Percentiles rank a stretch among this genome's conserved stretches.
phyloP scores from a whole-genome alignment of 306 rosid genomes.

The Prunus mume region DNA sequence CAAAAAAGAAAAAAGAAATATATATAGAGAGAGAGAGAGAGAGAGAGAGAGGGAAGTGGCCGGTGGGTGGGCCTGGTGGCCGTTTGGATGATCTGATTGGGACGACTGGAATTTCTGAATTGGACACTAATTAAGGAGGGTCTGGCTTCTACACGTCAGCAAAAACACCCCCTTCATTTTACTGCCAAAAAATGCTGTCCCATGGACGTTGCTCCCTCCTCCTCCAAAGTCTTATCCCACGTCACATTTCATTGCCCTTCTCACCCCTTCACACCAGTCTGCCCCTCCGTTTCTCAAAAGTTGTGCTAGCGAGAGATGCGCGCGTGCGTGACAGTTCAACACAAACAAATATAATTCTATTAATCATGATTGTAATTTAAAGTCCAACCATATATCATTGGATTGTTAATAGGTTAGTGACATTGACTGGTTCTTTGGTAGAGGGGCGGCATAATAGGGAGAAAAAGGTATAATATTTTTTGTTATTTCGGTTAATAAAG shows the following conservation, averaged over 20 bases:
- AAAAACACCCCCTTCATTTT: constrained; percentile 31
- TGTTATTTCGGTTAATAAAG: accelerated
- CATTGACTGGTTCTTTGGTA: no score
- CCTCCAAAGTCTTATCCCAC: constrained; percentile 18
- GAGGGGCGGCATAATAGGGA: no score
- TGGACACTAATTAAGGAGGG: constrained; percentile 16
- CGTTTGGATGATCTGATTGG: constrained; percentile 26
- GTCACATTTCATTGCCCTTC: constrained; percentile 20
- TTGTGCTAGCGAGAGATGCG: no score
- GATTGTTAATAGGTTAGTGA: no score
- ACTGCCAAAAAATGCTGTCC: constrained; percentile 21
- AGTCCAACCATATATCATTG: no score
- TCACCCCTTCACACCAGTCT: no score
- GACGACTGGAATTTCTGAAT: constrained; percentile 13
- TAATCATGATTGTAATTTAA: no score
- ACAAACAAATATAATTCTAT: no score
- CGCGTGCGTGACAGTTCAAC: no score
- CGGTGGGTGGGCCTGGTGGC: constrained; percentile 13
- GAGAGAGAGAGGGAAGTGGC: neutral
- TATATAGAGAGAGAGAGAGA: neutral
- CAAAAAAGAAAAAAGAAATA: neutral
- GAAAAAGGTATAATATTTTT: no score
- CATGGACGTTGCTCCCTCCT: constrained; percentile 3
- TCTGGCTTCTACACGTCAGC: constrained; percentile 27
- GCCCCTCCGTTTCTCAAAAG: neutral